Base-by-base conservation (phyloP, 345 rosid genomes). In the Lumnitzera racemosa region DNA sequence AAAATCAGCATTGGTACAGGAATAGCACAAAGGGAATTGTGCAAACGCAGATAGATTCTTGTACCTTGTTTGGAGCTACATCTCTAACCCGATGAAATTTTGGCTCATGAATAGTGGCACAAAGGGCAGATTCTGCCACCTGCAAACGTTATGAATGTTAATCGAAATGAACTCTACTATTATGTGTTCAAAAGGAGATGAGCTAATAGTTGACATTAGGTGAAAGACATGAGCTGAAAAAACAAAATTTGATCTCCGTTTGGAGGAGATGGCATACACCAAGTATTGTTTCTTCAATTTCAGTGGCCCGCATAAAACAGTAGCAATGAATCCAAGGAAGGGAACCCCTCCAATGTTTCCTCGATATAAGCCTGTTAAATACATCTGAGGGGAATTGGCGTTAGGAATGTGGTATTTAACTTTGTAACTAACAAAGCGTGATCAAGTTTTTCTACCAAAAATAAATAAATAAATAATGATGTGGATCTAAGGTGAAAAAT, bases 41-140 rank as follows among this genome's bases (percentile, higher is more conserved):
- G 31, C 1, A 10, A 13, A 36, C 0, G 41, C 31, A 53, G 20
- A 9, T 12, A 20, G 41, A 36, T 14, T 13, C 13, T 5, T 41
- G 51, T 75, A 94, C 97, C 95, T 94, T 94, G 78, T 90, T 90
- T 12, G 99, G 99, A 67, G 99, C 99, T 63, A 94, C 99, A 64
- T 94, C 97, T 81, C 99, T 80, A 51, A 94, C 97, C 77, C 81
- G 77, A 57, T 88, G 97, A 72, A 94, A 83, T 47, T 75, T 52
- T 0, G 81, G 84, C 46, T 83, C 87, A 57, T 71, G 74, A 58
- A 94, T 80, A 25, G 48, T 31, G 54, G 88, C 86, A 70, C 71
- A 72, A 61, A 90, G 70, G 46, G 90, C 86, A 60, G 79, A 61
- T 66, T 86, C 86, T 54, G 96, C 99, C 73, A 64, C 84, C 99